phyloP scores from a whole-genome alignment of 1,284 basidiomycete species.

The Ganoderma lingzhi region DNA sequence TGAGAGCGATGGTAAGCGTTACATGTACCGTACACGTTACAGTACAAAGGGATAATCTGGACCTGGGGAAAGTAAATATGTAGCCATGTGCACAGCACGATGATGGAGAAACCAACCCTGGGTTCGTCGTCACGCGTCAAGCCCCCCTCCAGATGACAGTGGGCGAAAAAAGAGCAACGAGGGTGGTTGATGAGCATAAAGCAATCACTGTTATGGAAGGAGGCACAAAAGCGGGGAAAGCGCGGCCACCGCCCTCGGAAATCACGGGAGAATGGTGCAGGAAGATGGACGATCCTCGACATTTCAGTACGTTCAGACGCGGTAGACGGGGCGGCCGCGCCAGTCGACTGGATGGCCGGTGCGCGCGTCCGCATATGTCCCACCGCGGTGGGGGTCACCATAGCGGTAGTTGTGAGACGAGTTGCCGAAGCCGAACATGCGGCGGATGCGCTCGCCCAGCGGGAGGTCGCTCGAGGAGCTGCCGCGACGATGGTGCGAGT shows the following conservation, averaged over 20 bases:
- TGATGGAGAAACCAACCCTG: too few species aligned
- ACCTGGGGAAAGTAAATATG: too few species aligned
- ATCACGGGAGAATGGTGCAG: constrained; percentile 14
- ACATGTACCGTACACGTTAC: too few species aligned
- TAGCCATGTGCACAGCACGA: too few species aligned
- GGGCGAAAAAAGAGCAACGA: too few species aligned
- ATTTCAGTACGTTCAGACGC: constrained; percentile 46
- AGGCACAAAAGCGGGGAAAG: constrained; percentile 3
- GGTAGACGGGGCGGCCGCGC: constrained; percentile 58
- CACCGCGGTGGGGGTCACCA: constrained; percentile 6
- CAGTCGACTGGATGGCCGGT: constrained; percentile 61
- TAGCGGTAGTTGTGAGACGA: constrained; percentile 47
- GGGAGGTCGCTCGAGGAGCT: constrained; percentile 34
- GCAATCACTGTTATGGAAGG: background rate
- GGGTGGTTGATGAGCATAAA: constrained; percentile 1
- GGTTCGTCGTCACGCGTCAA: too few species aligned
- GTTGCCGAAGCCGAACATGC: constrained; percentile 61
- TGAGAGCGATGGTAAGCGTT: too few species aligned
- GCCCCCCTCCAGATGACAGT: too few species aligned
- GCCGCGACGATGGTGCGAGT: constrained; percentile 32
- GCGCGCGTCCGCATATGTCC: constrained; percentile 54
- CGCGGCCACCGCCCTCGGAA: background rate
- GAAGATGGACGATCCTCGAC: background rate
- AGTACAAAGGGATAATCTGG: too few species aligned
- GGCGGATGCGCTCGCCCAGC: constrained; percentile 59